Conservation (phyloP, 2,329 filamentous ascomycete species). For the Trichoderma asperellum region DNA sequence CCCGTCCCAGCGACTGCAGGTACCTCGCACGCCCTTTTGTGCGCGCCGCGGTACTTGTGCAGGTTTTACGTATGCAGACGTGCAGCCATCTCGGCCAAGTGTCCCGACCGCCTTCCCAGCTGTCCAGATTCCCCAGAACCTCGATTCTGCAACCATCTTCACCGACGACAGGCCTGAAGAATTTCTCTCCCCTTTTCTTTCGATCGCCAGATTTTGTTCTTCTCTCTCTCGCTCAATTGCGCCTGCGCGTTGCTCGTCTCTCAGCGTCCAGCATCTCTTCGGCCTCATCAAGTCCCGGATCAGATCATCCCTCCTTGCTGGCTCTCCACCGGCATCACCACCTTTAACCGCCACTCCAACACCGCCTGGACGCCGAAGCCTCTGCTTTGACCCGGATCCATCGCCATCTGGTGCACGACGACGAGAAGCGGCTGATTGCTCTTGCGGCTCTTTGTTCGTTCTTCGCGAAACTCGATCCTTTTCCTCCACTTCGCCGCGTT, state of each 20-base stretch:
- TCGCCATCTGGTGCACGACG: conserved; percentile 2
- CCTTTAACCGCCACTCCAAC: background rate
- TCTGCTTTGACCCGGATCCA: conserved; percentile 6
- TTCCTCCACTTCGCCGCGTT: background rate
- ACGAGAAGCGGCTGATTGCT: background rate
- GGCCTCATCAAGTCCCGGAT: background rate
- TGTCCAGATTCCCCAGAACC: conserved; percentile 23
- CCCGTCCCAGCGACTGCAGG: background rate
- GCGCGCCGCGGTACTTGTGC: background rate
- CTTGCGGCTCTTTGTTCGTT: background rate
- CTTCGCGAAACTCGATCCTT: background rate
- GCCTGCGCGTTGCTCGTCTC: conserved; percentile 3
- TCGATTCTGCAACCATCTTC: conserved; percentile 27
- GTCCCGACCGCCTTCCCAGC: conserved; percentile 25
- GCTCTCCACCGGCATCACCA: conserved; percentile 1
- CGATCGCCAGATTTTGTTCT: background rate
- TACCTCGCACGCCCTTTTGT: background rate
- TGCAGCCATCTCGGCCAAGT: conserved; percentile 21
- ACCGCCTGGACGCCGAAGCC: background rate
- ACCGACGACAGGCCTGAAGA: conserved; percentile 14
- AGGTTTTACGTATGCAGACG: conserved; percentile 12
- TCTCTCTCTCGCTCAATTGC: conserved; percentile 19
- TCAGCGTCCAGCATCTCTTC: conserved; percentile 4
- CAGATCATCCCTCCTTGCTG: background rate
- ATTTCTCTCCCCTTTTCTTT: background rate